Evolutionary conservation across 1,139 yeast genomes (phyloP).

Genomic region (Sugiyamaella pinicola): DNA sequence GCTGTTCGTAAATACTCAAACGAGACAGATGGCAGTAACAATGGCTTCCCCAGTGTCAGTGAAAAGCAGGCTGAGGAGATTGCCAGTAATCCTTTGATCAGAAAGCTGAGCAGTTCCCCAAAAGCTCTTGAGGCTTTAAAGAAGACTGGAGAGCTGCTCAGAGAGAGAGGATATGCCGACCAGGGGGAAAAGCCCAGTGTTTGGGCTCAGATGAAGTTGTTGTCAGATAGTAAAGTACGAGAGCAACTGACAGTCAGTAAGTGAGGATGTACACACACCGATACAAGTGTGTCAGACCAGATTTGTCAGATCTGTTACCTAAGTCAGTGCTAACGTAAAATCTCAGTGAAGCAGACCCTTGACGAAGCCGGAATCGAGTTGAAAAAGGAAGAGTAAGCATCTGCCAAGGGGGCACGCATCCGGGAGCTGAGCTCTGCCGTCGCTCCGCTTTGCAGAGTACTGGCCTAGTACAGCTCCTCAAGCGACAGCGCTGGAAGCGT

Average conservation of each 20-base stretch:
- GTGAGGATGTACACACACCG: too few relatives aligned
- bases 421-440: too few relatives aligned
- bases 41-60: slow-evolving; percentile 13
- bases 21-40: background rate
- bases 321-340: background rate
- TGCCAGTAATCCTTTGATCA: slow-evolving; percentile 26
- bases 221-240: slow-evolving; percentile 33
- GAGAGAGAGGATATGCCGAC: slow-evolving; percentile 26
- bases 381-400: slow-evolving; percentile 29
- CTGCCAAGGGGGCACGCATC: too few relatives aligned
- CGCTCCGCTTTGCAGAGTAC: background rate
- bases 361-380: slow-evolving; percentile 29
- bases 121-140: slow-evolving; percentile 29
- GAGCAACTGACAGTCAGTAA: slow-evolving; percentile 28
- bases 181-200: slow-evolving; percentile 30
- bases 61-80: slow-evolving; percentile 25
- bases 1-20: slow-evolving; percentile 10
- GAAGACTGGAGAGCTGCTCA: slow-evolving; percentile 28
- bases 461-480: too few relatives aligned
- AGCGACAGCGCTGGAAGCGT: too few relatives aligned
- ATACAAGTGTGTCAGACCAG: background rate
- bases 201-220: slow-evolving; percentile 33
- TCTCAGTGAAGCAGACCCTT: slow-evolving; percentile 26
- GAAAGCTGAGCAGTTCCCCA: slow-evolving; percentile 26
- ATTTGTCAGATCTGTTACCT: background rate